Evolutionary conservation across 1,284 basidiomycete genomes (phyloP).

Genomic region (Austropuccinia psidii): DNA sequence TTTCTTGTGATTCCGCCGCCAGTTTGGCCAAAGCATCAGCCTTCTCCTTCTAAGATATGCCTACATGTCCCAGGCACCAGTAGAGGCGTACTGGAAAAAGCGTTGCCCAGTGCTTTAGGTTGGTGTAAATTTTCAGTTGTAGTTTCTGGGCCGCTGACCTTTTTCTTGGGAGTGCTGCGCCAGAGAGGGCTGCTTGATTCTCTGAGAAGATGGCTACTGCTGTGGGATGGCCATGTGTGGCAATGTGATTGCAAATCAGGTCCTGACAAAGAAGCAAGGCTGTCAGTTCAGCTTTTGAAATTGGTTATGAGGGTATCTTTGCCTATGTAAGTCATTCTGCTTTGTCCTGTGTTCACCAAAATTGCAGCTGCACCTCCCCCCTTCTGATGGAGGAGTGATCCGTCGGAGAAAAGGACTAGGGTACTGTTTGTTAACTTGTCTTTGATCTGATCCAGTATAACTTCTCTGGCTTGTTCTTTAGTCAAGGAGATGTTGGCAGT

Average conservation of each 20-base stretch:
- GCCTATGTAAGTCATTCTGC: not conserved
- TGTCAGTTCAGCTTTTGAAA: not conserved
- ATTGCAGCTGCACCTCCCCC: slow-evolving; percentile 5
- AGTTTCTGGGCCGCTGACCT: not conserved
- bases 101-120: not conserved
- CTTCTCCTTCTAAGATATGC: not conserved
- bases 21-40: not conserved
- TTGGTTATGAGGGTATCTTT: too few species aligned
- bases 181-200: not conserved
- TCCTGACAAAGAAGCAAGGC: not conserved
- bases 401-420: not conserved
- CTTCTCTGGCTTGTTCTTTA: not conserved
- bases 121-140: not conserved
- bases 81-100: not conserved
- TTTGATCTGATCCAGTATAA: not conserved
- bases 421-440: not conserved
- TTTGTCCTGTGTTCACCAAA: not conserved
- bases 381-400: not conserved
- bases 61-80: not conserved
- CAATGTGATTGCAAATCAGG: not conserved
- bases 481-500: not conserved
- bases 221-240: not conserved
- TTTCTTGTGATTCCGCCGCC: not conserved
- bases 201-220: not conserved
- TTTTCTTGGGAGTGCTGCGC: not conserved